Percentiles rank a stretch among this genome's conserved stretches.
Evolutionary conservation across 345 rosid species (phyloP).

Genomic region (Excoecaria cochinchinensis): DNA sequence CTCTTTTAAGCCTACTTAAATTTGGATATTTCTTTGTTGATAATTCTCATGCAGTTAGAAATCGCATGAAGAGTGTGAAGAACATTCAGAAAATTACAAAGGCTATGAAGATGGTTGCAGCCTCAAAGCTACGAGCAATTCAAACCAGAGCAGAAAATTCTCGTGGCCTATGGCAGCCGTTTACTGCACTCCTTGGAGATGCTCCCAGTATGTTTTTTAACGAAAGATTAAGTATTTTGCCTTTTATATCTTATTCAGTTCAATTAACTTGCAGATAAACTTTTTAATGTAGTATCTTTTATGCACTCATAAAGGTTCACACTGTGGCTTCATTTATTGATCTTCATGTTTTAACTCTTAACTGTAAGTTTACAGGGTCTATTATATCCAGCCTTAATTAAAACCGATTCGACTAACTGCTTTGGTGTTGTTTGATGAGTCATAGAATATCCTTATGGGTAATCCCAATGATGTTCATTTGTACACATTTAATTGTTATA

Average conservation of each 20-base stretch:
- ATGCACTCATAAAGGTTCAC: not conserved
- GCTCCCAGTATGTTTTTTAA: slow-evolving; percentile 45
- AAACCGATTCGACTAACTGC: not conserved
- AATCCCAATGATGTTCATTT: not conserved
- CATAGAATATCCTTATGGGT: not conserved
- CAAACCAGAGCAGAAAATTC: slow-evolving; percentile 88
- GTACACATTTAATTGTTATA: not conserved
- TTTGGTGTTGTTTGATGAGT: not conserved
- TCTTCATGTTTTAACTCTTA: not conserved
- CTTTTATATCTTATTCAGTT: not conserved
- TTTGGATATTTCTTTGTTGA: slow-evolving; percentile 13
- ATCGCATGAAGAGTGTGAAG: slow-evolving; percentile 97
- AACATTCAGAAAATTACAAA: slow-evolving; percentile 96
- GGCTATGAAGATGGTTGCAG: slow-evolving; percentile 99
- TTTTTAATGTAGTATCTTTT: not conserved
- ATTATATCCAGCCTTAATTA: not conserved
- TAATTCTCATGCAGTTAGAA: slow-evolving; percentile 63
- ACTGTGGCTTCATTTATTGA: not conserved
- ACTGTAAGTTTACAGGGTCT: not conserved
- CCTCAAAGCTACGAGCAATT: slow-evolving; percentile 88
- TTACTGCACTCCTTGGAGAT: slow-evolving; percentile 75
- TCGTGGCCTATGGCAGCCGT: slow-evolving; percentile 98
- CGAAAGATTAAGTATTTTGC: not conserved
- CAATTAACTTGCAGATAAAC: not conserved
- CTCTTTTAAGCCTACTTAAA: not conserved